Conservation (phyloP, 139 green algal species). For the Chlorella sp. region DNA sequence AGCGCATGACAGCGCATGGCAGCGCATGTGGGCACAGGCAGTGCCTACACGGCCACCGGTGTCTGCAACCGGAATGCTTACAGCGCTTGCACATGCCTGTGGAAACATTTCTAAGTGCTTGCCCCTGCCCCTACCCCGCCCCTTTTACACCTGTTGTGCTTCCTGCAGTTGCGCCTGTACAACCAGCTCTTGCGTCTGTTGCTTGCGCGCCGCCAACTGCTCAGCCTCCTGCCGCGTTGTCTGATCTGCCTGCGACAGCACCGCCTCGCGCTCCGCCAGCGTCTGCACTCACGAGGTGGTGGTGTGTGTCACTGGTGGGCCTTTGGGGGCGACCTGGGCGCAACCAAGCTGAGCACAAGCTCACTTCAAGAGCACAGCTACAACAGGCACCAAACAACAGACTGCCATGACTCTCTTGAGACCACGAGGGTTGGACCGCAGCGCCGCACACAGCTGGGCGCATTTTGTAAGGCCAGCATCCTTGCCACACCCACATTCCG, state of each 20-base stretch:
- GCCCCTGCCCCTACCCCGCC: too few relatives aligned
- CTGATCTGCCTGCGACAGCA: not conserved
- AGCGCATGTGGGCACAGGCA: not conserved
- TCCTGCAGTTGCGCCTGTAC: not conserved
- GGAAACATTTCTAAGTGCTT: too few relatives aligned
- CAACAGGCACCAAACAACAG: not conserved
- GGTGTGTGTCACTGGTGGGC: not conserved
- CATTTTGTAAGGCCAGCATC: not conserved
- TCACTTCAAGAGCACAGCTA: not conserved
- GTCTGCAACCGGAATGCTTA: too few relatives aligned
- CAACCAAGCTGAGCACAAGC: not conserved
- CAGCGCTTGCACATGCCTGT: too few relatives aligned
- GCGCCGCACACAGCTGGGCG: too few relatives aligned
- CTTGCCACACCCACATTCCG: too few relatives aligned
- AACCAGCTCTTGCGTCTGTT: constrained; percentile 24
- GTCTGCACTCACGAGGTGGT: constrained; percentile 47
- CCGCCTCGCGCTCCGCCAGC: constrained; percentile 69
- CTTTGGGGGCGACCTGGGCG: too few relatives aligned
- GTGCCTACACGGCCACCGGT: too few relatives aligned
- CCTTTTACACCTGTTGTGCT: not conserved
- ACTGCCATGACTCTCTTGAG: not conserved
- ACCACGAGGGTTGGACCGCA: not conserved
- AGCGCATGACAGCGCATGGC: not conserved
- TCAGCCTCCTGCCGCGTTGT: constrained; percentile 10
- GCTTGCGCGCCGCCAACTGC: not conserved